Evolutionary conservation across 257 asterid species (phyloP), one percentile per base, ranked within the genome.

Genomic region (Perilla frutescens): DNA sequence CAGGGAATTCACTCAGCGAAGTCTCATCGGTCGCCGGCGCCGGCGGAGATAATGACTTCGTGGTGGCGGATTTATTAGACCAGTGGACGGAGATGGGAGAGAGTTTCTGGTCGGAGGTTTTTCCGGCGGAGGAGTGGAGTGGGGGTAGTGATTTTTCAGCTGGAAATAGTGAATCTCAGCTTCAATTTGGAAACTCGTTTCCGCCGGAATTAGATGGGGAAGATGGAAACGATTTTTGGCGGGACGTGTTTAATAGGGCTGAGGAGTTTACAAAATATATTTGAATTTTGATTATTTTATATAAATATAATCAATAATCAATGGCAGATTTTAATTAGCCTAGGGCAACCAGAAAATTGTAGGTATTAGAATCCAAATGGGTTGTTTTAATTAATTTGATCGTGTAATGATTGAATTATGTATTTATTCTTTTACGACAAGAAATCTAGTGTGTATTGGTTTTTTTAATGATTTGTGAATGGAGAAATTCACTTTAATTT

Each of bases 1-100:
- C 84, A 43, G 11, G 32, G 43, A 41, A 55, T 32, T 83, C 85
- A 44, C 66, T 79, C 10, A 68, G 81, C 51, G 80, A 77, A 4
- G 58, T 45, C 66, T 78, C 83, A 3, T 71, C 78, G 1, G 71
- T 12, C 12, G 7, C 76, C 49, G 26, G 47, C 9, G 54, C n/a
- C 65, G 74, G 2, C 29, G 66, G 51, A 0, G 26, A 11, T 8
- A 7, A 5, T 12, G 62, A 48, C 15, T 3, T n/a, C 57, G 1
- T 14, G 71, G 39, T n/a, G 77, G 6, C 32, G 74, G 81, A 68
- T 47, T 58, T 72, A 6, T 13, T 60, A 1, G 62, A 49, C 59
- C n/a, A 49, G 14, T 64, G 67, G 60, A 49, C 41, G 66, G 82
- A 71, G 54, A 72, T 74, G 64, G 81, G 72, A 14, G 82, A 81